Evolutionary conservation across 225 moss, liverwort and hornwort species (phyloP).

Genomic region (Thuidium tamariscinum): DNA sequence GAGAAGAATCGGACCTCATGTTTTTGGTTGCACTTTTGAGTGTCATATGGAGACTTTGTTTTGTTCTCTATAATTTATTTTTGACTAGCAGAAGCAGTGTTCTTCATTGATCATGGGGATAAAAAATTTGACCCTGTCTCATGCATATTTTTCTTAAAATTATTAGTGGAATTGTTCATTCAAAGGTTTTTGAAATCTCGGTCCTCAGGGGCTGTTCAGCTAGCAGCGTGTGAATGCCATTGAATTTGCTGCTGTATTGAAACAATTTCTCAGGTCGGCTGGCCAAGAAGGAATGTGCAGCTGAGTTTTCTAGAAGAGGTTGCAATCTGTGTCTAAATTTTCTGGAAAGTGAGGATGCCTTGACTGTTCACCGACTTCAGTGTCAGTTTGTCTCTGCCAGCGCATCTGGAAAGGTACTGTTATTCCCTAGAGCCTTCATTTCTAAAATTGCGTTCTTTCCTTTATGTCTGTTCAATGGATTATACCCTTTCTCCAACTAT

Average conservation of each 20-base stretch:
- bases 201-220: background rate
- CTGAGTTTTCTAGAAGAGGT: conserved; percentile 37
- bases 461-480: background rate
- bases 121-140: background rate
- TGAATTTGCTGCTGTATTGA: background rate
- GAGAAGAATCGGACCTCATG: background rate
- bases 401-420: conserved; percentile 32
- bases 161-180: background rate
- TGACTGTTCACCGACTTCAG: conserved; percentile 19
- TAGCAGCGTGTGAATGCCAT: background rate
- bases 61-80: background rate
- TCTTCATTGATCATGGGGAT: background rate
- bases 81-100: too few species aligned
- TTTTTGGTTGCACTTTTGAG: background rate
- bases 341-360: conserved; percentile 27
- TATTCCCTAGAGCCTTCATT: background rate
- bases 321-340: conserved; percentile 36
- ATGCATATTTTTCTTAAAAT: background rate
- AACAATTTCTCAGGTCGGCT: conserved; percentile 32
- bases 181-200: background rate
- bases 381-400: conserved; percentile 30
- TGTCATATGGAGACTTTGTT: background rate
- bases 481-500: background rate
- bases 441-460: background rate
- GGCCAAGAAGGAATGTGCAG: conserved; percentile 47